Evolutionary conservation across 1,284 basidiomycete species (phyloP), one percentile per base, ranked within the genome.

Genomic region (Cryptococcus hybrid): DNA sequence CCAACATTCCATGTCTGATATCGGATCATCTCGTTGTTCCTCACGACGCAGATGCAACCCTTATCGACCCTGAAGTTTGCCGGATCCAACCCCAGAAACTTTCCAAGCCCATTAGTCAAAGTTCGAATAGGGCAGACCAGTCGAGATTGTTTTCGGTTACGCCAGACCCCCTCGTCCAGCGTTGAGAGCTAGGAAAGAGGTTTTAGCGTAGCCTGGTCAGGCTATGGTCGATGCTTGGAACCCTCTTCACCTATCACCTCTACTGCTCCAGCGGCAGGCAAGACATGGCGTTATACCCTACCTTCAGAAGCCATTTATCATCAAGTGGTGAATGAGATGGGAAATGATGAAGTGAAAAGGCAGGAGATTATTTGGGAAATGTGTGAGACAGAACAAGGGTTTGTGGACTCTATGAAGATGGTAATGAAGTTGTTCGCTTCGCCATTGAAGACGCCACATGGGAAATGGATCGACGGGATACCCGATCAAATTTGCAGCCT

Each of bases 401-500:
- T 92, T 63, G 84, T 91, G 53, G 79, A 81, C 36, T 84, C 82
- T 1, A 78, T 92, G 37, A 82, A 83, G 43, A 81, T 80, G 50
- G 85, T 88, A 57, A 78, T 92, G 11, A 77, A 81, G 5, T 74
- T 87, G 3, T 92, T 92, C 68, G 83, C 90, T 34, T 78, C 85
- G 3, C 91, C 92, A 0, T 81, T 95, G 3, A 85, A 89, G 7
- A 72, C 70, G 0, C 80, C 84, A 2, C 85, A 63, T 11, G 84
- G 88, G 54, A 84, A 80, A 2, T 94, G 91, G 89, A 86, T 94
- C 43, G 78, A 83, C 3, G 91, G 90, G 3, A 76, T 94, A n/a
- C 89, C 90, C 0, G 62, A 78, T 0, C 82, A 84, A 37, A 80
- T 90, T 7, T 82, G 85, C 4, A 82, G 85, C 13, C 80, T 92